phyloP scores from a whole-genome alignment of 768 basidiomycete genomes.

The Mycena filopes region DNA sequence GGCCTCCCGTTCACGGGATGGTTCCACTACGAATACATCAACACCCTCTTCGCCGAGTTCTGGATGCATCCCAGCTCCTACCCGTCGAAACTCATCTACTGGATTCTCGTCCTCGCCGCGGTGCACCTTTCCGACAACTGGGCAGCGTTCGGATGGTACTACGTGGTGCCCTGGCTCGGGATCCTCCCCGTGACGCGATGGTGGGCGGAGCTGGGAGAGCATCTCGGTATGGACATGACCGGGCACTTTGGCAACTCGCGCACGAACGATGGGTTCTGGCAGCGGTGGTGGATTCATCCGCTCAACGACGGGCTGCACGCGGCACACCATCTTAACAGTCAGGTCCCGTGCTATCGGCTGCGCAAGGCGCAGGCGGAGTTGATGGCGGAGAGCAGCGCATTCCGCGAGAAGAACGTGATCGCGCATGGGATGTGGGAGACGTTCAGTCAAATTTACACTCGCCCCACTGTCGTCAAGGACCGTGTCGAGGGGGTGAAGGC shows the following conservation, averaged over 20 bases:
- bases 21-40: slow-evolving; percentile 21
- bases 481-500: slow-evolving; percentile 5
- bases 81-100: slow-evolving; percentile 18
- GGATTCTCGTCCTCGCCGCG: slow-evolving; percentile 1
- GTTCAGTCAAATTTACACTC: slow-evolving; percentile 7
- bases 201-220: slow-evolving; percentile 23
- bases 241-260: slow-evolving; percentile 12
- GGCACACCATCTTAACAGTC: slow-evolving; percentile 19
- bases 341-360: slow-evolving; percentile 16
- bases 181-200: slow-evolving; percentile 14
- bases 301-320: slow-evolving; percentile 17
- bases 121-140: slow-evolving; percentile 5
- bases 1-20: slow-evolving; percentile 14
- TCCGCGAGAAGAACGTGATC: slow-evolving; percentile 11
- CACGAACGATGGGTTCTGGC: slow-evolving; percentile 18
- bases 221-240: slow-evolving; percentile 20
- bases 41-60: slow-evolving; percentile 18
- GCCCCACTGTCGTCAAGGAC: slow-evolving; percentile 2
- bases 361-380: slow-evolving; percentile 18
- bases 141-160: slow-evolving; percentile 13
- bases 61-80: slow-evolving; percentile 11
- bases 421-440: slow-evolving; percentile 15
- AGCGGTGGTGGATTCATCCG: slow-evolving; percentile 12
- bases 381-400: slow-evolving; percentile 5
- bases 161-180: slow-evolving; percentile 11